phyloP scores from a whole-genome alignment of 345 rosid genomes.

The Microthlaspi erraticum region DNA sequence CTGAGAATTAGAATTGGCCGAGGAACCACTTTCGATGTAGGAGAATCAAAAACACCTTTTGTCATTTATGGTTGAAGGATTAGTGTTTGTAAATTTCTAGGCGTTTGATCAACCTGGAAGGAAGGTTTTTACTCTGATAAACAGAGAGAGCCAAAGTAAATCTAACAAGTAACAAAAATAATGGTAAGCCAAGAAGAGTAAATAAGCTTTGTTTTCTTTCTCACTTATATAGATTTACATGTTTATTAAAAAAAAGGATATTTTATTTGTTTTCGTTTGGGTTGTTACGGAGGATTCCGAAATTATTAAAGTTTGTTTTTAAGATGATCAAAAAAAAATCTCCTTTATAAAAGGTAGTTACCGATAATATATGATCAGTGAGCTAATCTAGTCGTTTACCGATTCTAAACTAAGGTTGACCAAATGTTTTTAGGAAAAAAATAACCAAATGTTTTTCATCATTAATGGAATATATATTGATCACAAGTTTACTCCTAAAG shows the following conservation, averaged over 20 bases:
- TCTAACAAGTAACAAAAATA: conserved; percentile 12
- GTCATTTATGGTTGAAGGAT: conserved; percentile 64
- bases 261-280: too few species aligned
- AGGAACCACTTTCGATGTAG: conserved; percentile 43
- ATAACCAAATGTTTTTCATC: not conserved
- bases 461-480: conserved; percentile 8
- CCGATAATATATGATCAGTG: too few species aligned
- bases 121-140: not conserved
- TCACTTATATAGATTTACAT: not conserved
- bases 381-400: too few species aligned
- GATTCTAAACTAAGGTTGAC: too few species aligned
- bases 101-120: conserved; percentile 21
- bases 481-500: conserved; percentile 35
- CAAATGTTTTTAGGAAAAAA: not conserved
- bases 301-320: not conserved
- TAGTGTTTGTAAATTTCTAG: conserved; percentile 35
- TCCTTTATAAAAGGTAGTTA: not conserved
- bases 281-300: too few species aligned
- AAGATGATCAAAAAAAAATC: not conserved
- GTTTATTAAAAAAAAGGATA: too few species aligned
- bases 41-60: conserved; percentile 46
- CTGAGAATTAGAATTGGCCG: conserved; percentile 33
- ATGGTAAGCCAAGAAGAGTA: not conserved
- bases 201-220: not conserved
- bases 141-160: conserved; percentile 26